These are phyloP conservation scores for Lachancea cidri DNA, from an alignment of 805 yeast genomes.

Conservation along the genomic window DNA sequence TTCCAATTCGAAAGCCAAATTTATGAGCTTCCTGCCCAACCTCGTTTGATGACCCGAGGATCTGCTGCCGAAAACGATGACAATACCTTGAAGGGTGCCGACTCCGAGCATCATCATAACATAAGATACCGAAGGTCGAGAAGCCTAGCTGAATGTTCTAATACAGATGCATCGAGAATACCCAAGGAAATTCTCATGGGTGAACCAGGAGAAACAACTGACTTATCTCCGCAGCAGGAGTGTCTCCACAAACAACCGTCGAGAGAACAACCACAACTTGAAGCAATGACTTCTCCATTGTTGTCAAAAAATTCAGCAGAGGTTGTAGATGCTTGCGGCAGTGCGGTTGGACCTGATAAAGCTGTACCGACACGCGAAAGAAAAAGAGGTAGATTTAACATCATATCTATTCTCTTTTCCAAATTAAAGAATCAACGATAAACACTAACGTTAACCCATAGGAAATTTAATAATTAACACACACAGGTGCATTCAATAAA, in stretches of 20 bases:
- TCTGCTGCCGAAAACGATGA: not conserved
- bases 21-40: conserved; percentile 29
- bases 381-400: conserved; percentile 4
- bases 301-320: conserved; percentile 4
- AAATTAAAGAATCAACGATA: conserved; percentile 3
- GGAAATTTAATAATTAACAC: no score
- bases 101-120: not conserved
- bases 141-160: conserved; percentile 4
- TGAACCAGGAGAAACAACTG: conserved; percentile 33
- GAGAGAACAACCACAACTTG: no score
- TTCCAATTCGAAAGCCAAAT: conserved; percentile 36
- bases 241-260: no score
- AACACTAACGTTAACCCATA: no score
- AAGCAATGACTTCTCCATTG: not conserved
- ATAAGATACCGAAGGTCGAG: conserved; percentile 2
- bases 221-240: conserved; percentile 21
- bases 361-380: conserved; percentile 7
- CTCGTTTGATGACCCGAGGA: not conserved
- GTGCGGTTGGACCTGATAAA: conserved; percentile 14
- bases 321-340: conserved; percentile 23
- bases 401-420: conserved; percentile 3
- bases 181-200: conserved; percentile 26
- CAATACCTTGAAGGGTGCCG: conserved; percentile 2
- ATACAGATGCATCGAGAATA: conserved; percentile 1
- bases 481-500: not conserved